Base-by-base conservation (phyloP, 805 yeast species). In the Nakazawaea pomicola region DNA sequence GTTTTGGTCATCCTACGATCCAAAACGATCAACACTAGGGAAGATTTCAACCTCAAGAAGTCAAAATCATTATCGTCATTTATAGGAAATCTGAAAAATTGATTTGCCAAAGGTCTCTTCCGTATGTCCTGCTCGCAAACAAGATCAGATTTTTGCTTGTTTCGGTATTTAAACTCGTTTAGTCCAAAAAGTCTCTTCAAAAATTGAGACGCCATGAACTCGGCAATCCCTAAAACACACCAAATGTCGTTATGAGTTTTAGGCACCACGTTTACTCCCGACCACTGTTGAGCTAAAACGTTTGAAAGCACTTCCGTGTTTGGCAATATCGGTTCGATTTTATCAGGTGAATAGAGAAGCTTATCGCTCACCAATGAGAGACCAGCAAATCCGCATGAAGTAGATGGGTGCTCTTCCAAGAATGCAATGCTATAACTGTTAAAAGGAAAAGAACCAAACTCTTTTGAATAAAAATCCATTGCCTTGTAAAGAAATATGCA, bases 1-100 rank as follows among this genome's bases (percentile, higher is more conserved):
- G 97, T 88, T 56, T 93, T 93, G 1, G 96, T 90, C 95, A 93
- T 88, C 47, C 99, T 70, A 35, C 86, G 74, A 56, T 93, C 97
- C 21, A 93, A 65, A 29, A 91, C 89, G 52, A 77, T 83, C 35
- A 93, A 57, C 1, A 93, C 90, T 38, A 90, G 65, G 0, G 98
- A 96, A 0, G 96, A 81, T 54, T 93, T 93, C 36, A 91, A 62
- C 33, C 72, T 71, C 16, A 91, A 61, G 52, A 91, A 91, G 0
- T 68, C 70, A 5, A 91, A 59, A 50, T 86, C 95, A 15, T 64
- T 61, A 12, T 71, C 77, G 0, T 58, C 48, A 36, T 58, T 61
- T 4, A 89, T 60, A 0, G 96, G 96, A 47, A 71, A 82, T 24
- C 75, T 59, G 44, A 80, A 72, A 29, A 70, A 68, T 25, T 88